Evolutionary conservation across 2,329 filamentous ascomycete species (phyloP).

Genomic region (Lomentospora prolificans): DNA sequence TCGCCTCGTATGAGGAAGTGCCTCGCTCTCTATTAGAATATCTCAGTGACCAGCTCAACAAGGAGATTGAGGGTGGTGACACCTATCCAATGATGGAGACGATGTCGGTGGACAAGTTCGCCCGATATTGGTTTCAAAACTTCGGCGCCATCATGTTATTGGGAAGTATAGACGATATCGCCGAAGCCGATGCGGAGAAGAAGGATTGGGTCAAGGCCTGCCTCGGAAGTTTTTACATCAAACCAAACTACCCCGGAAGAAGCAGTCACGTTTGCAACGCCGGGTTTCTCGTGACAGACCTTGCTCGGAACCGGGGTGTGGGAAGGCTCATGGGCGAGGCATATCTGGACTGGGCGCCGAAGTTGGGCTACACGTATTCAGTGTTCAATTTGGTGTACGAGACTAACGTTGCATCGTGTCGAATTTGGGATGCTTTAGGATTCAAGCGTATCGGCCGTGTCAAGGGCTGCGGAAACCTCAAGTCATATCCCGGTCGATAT

Average conservation of each 20-base stretch:
- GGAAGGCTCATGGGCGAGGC: slow-evolving; percentile 67
- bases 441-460: slow-evolving; percentile 89
- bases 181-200: slow-evolving; percentile 33
- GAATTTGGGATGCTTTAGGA: slow-evolving; percentile 84
- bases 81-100: slow-evolving; percentile 82
- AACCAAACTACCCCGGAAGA: slow-evolving; percentile 84
- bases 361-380: slow-evolving; percentile 80
- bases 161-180: slow-evolving; percentile 53
- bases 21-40: slow-evolving; percentile 66
- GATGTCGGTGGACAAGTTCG: slow-evolving; percentile 65
- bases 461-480: slow-evolving; percentile 59
- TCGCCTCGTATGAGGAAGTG: slow-evolving; percentile 67
- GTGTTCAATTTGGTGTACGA: slow-evolving; percentile 94
- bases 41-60: slow-evolving; percentile 74
- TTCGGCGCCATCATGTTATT: slow-evolving; percentile 83
- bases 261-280: slow-evolving; percentile 89
- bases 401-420: slow-evolving; percentile 81
- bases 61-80: slow-evolving; percentile 85
- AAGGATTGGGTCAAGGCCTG: slow-evolving; percentile 73
- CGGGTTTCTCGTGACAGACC: slow-evolving; percentile 66
- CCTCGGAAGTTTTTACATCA: slow-evolving; percentile 86
- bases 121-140: slow-evolving; percentile 82
- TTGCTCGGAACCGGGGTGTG: slow-evolving; percentile 62
- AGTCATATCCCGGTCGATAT: slow-evolving; percentile 57
- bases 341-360: slow-evolving; percentile 68